A percentile compares a stretch with the other conserved stretches of the same genome.
phyloP scores from a whole-genome alignment of 2,329 filamentous ascomycete genomes.

The Phialemonium atrogriseum region DNA sequence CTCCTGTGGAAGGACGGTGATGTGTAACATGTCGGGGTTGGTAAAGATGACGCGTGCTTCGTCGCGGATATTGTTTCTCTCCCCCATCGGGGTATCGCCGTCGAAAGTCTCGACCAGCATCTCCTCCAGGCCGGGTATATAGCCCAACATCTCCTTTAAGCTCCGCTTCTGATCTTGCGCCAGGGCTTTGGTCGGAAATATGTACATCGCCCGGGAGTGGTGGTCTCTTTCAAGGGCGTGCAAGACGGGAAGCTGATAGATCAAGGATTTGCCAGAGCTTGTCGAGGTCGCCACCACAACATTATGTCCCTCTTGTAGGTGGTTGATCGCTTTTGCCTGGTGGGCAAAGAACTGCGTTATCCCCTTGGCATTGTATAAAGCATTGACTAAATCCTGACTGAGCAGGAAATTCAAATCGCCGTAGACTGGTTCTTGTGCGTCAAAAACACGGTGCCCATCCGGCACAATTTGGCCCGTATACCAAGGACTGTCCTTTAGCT shows the following conservation, averaged over 20 bases:
- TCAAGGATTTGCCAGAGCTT: constrained; percentile 94
- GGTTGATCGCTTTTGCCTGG: constrained; percentile 89
- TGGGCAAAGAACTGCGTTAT: constrained; percentile 86
- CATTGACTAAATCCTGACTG: constrained; percentile 90
- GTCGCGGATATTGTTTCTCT: constrained; percentile 73
- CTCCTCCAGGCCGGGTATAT: constrained; percentile 69
- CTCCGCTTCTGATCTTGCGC: constrained; percentile 91
- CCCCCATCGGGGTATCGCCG: constrained; percentile 80
- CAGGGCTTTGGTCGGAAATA: constrained; percentile 94
- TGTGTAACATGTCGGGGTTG: constrained; percentile 95
- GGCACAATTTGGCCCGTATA: constrained; percentile 91
- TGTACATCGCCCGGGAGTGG: constrained; percentile 83
- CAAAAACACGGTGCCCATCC: constrained; percentile 85
- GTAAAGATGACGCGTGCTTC: constrained; percentile 92
- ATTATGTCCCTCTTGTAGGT: constrained; percentile 70
- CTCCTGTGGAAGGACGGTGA: constrained; percentile 89
- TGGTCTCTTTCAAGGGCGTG: constrained; percentile 74
- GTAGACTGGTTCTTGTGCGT: constrained; percentile 72
- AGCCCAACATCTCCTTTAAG: constrained; percentile 73
- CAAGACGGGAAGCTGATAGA: constrained; percentile 90
- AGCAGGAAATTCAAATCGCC: constrained; percentile 79
- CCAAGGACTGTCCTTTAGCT: constrained; percentile 76
- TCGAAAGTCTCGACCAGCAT: constrained; percentile 88
- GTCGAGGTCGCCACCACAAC: constrained; percentile 94
- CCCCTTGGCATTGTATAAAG: constrained; percentile 81